Base-by-base conservation (phyloP, 345 rosid genomes). In the Eucalyptus sp. region DNA sequence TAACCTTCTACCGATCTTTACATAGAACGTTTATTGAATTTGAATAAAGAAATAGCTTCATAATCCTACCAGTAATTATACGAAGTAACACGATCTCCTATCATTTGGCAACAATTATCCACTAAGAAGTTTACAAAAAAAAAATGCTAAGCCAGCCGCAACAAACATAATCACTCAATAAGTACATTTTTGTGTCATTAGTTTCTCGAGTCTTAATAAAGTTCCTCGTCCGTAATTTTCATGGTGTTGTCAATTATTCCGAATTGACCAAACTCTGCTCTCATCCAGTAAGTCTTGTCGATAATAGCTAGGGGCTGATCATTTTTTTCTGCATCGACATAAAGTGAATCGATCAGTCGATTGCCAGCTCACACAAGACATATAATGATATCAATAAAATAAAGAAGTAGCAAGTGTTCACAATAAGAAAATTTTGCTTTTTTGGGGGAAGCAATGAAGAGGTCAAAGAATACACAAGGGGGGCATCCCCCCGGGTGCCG, bases 141-240 rank as follows among this genome's bases (percentile, higher is more conserved):
- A 66, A 66, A 31, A 31, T 13, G 2, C 41, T 66, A 15, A 31
- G 18, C 8, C 2, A 31, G 43, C 43, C 6, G 11, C 22, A 66
- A 66, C 5, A 66, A 66, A 66, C 12, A 31, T 31, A 15, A 31
- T 2, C 22, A 7, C 6, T 31, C 41, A n/a, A 4, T 15, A 16
- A 8, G 8, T 31, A 66, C 18, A 5, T 66, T 8, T 31, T 66
- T 2, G 79, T 2, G 7, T 31, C 3, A 18, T 8, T 22, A 31
- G 3, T 66, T 66, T 66, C 79, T 31, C 43, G 16, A 66, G 10
- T 68, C 4, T 33, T 17, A 5, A 17, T 17, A 33, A 68, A 33
- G 24, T 16, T 7, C 5, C 4, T 1, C 0, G 2, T 5, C 24
- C 4, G 0, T 17, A 33, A 33, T 8, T 33, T 33, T 68, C 80